Percentiles rank a stretch among this genome's conserved stretches.
These are phyloP conservation scores for Boehmeria nivea DNA, from an alignment of 306 rosid genomes.

Conservation along the genomic window DNA sequence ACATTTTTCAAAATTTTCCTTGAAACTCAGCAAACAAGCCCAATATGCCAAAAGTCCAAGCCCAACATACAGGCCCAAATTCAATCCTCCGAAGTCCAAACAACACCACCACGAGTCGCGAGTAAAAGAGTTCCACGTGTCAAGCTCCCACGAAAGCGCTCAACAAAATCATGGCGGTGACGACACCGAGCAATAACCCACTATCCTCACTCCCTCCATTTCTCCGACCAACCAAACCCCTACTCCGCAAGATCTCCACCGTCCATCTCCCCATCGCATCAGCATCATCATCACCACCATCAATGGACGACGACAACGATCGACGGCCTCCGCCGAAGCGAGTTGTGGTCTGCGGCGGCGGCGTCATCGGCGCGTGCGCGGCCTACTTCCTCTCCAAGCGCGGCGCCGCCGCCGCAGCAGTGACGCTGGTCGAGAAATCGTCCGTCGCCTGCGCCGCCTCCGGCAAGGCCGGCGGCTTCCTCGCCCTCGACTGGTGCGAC, in stretches of 20 bases:
- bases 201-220: conserved; percentile 5
- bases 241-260: not conserved
- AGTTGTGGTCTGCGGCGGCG: conserved; percentile 85
- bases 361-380: conserved; percentile 72
- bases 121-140: not conserved
- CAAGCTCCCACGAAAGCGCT: not conserved
- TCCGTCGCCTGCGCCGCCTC: conserved; percentile 88
- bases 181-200: not conserved
- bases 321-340: conserved; percentile 18
- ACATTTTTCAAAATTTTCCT: no score
- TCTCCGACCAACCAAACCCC: conserved; percentile 17
- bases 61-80: not conserved
- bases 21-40: no score
- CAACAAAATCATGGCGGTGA: conserved; percentile 11
- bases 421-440: conserved; percentile 70
- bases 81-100: no score
- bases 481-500: conserved; percentile 94
- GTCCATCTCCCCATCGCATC: not conserved
- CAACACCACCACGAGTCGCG: no score
- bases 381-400: conserved; percentile 72
- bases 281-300: conserved; percentile 4
- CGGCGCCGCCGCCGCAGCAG: conserved; percentile 77
- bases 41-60: not conserved
- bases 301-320: conserved; percentile 43
- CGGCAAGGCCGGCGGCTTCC: conserved; percentile 90